Percentiles rank a stretch among this genome's conserved stretches.
Evolutionary conservation across 2,329 filamentous ascomycete species (phyloP).

Genomic region (Fusarium albosuccineum): DNA sequence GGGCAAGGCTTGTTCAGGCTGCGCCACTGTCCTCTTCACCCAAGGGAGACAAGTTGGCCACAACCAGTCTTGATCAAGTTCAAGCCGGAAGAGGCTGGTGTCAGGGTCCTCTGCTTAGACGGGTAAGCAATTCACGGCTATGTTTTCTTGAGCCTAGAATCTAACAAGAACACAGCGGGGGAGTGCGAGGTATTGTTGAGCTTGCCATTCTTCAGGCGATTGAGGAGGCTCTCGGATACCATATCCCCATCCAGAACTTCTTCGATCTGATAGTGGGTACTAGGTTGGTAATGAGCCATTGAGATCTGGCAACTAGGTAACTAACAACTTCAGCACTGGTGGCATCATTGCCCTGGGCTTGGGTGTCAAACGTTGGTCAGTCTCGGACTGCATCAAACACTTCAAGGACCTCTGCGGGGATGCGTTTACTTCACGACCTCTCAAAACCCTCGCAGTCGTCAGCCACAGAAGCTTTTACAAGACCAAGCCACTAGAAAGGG

Average conservation of each 20-base stretch:
- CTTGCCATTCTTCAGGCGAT: constrained; percentile 9
- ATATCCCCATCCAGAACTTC: constrained; percentile 10
- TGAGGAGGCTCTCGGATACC: constrained; percentile 2
- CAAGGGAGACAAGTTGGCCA: constrained; percentile 1
- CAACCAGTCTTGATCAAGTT: constrained; percentile 3
- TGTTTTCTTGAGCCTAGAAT: too few species aligned
- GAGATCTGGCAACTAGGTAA: not conserved
- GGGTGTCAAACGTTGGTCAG: constrained; percentile 14
- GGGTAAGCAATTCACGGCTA: not conserved
- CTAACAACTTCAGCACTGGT: constrained; percentile 8
- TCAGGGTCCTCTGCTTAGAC: constrained; percentile 13
- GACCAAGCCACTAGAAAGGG: constrained; percentile 8
- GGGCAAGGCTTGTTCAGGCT: constrained; percentile 4
- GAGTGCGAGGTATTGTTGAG: constrained; percentile 9
- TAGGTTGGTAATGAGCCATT: not conserved
- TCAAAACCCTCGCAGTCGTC: constrained; percentile 2
- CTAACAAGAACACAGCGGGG: not conserved
- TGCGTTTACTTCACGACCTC: constrained; percentile 4
- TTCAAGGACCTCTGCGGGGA: constrained; percentile 7
- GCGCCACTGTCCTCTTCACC: constrained; percentile 7
- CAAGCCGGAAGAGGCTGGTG: constrained; percentile 16
- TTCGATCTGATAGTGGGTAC: constrained; percentile 21
- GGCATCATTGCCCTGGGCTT: constrained; percentile 19
- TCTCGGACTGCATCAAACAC: not conserved
- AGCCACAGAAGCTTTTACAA: constrained; percentile 15